Percentiles rank a stretch among this genome's conserved stretches.
Evolutionary conservation across 1,139 yeast genomes (phyloP).

Genomic region (Waltiozyma solani): DNA sequence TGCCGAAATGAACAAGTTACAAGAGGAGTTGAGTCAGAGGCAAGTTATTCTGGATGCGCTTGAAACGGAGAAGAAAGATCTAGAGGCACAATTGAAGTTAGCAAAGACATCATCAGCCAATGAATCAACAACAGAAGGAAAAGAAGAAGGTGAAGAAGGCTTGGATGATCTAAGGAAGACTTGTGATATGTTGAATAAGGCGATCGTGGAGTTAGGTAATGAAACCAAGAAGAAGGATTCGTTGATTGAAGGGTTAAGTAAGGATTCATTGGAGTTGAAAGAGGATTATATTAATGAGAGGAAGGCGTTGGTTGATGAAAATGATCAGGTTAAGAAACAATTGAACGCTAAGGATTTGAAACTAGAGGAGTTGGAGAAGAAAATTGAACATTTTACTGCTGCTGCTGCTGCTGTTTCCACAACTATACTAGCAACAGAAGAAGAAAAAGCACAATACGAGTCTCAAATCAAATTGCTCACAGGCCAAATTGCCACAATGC

Average conservation of each 20-base stretch:
- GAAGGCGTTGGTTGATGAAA: slow-evolving; percentile 13
- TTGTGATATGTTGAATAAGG: slow-evolving; percentile 9
- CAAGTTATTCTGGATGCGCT: slow-evolving; percentile 12
- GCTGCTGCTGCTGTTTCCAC: too few species aligned
- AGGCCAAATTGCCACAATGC: too few species aligned
- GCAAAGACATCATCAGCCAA: not conserved
- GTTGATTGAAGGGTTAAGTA: slow-evolving; percentile 6
- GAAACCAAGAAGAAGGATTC: slow-evolving; percentile 9
- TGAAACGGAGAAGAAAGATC: slow-evolving; percentile 4
- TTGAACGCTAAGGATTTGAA: slow-evolving; percentile 6
- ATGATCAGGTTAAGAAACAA: slow-evolving; percentile 13
- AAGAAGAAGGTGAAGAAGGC: slow-evolving; percentile 3
- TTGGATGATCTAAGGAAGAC: slow-evolving; percentile 10
- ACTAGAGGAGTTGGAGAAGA: slow-evolving; percentile 2
- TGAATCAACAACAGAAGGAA: not conserved
- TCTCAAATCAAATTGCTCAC: too few species aligned
- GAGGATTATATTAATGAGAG: slow-evolving; percentile 23
- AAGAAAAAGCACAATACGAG: too few species aligned
- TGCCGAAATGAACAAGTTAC: slow-evolving; percentile 20
- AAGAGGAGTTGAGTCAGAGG: slow-evolving; percentile 17
- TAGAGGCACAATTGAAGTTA: slow-evolving; percentile 7
- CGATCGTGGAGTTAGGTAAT: slow-evolving; percentile 8
- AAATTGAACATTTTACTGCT: too few species aligned
- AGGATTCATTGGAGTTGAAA: slow-evolving; percentile 12
- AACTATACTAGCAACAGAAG: too few species aligned